A percentile compares a stretch with the other conserved stretches of the same genome.
These are phyloP conservation scores for Fremontodendron californicum DNA, from an alignment of 345 rosid genomes.

Conservation along the genomic window DNA sequence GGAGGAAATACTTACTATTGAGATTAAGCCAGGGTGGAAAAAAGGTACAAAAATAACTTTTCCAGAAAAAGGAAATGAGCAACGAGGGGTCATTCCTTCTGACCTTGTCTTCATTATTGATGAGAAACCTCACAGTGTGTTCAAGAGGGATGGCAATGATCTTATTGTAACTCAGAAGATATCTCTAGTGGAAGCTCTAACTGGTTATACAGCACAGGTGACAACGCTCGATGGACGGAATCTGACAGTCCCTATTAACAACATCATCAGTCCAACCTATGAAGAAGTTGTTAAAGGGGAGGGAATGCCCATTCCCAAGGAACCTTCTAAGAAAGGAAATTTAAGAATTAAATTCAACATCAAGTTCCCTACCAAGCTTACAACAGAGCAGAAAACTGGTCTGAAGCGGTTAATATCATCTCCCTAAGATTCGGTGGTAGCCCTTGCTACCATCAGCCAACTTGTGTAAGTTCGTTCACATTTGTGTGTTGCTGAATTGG, in stretches of 20 bases:
- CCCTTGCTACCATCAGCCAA: conserved; percentile 6
- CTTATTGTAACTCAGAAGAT: conserved; percentile 58
- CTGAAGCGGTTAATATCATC: conserved; percentile 52
- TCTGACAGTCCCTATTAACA: conserved; percentile 45
- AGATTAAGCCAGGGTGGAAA: conserved; percentile 87
- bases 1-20: conserved; percentile 72
- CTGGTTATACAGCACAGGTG: conserved; percentile 59
- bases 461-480: conserved; percentile 20
- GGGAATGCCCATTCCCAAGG: conserved; percentile 92
- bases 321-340: conserved; percentile 71
- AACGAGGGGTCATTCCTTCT: conserved; percentile 56
- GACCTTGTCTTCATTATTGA: conserved; percentile 75
- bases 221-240: conserved; percentile 71
- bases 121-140: conserved; percentile 76
- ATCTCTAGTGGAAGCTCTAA: conserved; percentile 75
- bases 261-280: conserved; percentile 58
- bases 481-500: conserved; percentile 9
- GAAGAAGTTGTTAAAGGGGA: conserved; percentile 85
- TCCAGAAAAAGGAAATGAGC: conserved; percentile 75
- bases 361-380: conserved; percentile 73
- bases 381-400: conserved; percentile 63
- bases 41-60: conserved; percentile 87
- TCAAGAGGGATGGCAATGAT: conserved; percentile 88
- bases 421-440: conserved; percentile 14
- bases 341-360: conserved; percentile 76